Percentiles rank a stretch among this genome's conserved stretches.
These are phyloP conservation scores for Gentiana straminea DNA, from an alignment of 257 asterid species.

Conservation along the genomic window DNA sequence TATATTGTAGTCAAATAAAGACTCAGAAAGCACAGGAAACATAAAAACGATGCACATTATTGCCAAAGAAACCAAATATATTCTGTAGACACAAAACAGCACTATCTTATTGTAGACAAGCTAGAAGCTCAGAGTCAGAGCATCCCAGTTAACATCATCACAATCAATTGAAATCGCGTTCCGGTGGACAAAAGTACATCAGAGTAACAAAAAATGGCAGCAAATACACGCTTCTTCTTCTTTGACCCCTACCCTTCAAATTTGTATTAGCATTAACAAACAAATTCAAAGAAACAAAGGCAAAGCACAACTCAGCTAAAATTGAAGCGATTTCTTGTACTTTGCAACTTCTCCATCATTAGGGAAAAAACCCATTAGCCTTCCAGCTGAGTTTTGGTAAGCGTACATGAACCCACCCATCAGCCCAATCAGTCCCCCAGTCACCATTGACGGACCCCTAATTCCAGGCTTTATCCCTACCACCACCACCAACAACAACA, in stretches of 20 bases:
- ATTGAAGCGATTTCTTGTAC: slow-evolving; percentile 52
- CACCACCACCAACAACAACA: not conserved
- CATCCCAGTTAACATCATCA: not conserved
- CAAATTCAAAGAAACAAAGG: slow-evolving; percentile 6
- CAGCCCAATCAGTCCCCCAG: slow-evolving; percentile 85
- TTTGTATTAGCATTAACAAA: not conserved
- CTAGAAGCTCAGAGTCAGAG: too few relatives aligned
- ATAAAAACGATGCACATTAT: too few relatives aligned
- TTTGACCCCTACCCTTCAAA: not conserved
- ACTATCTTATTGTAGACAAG: too few relatives aligned
- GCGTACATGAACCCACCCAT: slow-evolving; percentile 99
- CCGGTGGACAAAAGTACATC: not conserved
- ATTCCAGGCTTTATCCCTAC: slow-evolving; percentile 91
- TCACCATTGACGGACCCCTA: slow-evolving; percentile 96
- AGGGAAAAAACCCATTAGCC: slow-evolving; percentile 98
- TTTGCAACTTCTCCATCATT: slow-evolving; percentile 91
- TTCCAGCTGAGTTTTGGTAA: slow-evolving; percentile 89
- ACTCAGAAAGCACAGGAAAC: too few relatives aligned
- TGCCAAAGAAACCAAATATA: too few relatives aligned
- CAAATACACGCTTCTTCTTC: too few relatives aligned
- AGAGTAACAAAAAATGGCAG: not conserved
- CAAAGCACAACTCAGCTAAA: slow-evolving; percentile 8
- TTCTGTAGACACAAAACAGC: too few relatives aligned
- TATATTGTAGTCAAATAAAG: too few relatives aligned
- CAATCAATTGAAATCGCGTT: not conserved